Base-by-base conservation (phyloP, 2,329 filamentous ascomycete species). In the Rhexocercosporidium sp. region DNA sequence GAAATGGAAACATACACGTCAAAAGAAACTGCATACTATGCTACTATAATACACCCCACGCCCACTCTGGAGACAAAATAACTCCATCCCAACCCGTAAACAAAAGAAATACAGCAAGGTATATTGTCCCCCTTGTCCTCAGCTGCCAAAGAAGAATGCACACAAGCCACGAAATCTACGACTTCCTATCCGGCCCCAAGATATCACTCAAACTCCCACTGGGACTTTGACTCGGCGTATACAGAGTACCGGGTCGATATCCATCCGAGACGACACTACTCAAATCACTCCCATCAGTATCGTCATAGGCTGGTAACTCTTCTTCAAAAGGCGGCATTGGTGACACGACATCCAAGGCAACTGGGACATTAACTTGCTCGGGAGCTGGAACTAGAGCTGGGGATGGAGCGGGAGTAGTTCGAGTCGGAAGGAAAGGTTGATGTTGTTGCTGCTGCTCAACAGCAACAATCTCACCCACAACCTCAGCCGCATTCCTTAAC, bases 251-350 rank as follows among this genome's bases (percentile, higher is more conserved):
- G 3, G 72, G 74, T 8, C 72, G 54, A 31, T 75, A 75, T 0
- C 75, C 75, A 72, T 76, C 73, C 1, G 75, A 70, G 14, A 76
- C 68, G 4, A 75, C 27, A 20, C 67, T 69, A 12, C 69, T 56
- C 31, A 62, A 53, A 3, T 75, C 73, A 51, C 70, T 71, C 12
- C 69, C 69, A 64, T 75, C 72, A 39, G 69, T 67, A 66, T 75
- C 70, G 41, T 72, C 73, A 57, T 75, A 74, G 5, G 73, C 72
- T n/a, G 73, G 74, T 9, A 75, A 51, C 31, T 74, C 70, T 44
- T 74, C 73, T 20, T 70, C 69, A 31, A 67, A 69, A 44, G 71
- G 49, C 16, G 59, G 59, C 16, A 60, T 62, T 31, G 66, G 25
- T 1, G 68, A 53, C 22, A 34, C 51, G 3, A 62, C 20, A 12